These are phyloP conservation scores for Jaapia argillacea DNA, from an alignment of 768 basidiomycete species.

Conservation along the genomic window DNA sequence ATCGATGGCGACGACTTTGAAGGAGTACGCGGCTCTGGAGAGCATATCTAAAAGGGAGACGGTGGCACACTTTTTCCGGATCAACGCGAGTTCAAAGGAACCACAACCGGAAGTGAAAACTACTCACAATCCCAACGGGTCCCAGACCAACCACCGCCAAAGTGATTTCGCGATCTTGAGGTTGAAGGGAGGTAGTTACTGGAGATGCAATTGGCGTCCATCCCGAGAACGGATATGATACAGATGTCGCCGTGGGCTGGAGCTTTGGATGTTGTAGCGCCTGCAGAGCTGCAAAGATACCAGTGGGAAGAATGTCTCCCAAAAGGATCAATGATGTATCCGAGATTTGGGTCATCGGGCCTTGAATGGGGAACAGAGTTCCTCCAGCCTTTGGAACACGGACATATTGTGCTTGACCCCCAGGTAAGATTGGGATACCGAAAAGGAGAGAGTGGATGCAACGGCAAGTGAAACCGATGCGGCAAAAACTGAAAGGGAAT, in stretches of 20 bases:
- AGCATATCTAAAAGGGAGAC: constrained; percentile 58
- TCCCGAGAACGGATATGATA: constrained; percentile 40
- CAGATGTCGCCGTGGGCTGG: constrained; percentile 45
- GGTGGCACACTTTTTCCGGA: constrained; percentile 34
- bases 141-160: constrained; percentile 68
- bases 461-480: constrained; percentile 62
- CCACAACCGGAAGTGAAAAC: no score
- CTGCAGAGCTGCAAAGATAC: constrained; percentile 67
- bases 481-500: constrained; percentile 43
- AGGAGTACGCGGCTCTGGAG: constrained; percentile 31
- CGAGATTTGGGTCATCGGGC: constrained; percentile 24
- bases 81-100: neutral
- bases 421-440: constrained; percentile 55
- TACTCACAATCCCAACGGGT: constrained; percentile 59
- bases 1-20: constrained; percentile 57
- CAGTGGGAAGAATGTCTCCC: constrained; percentile 75
- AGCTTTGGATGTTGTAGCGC: constrained; percentile 66
- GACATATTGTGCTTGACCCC: constrained; percentile 74
- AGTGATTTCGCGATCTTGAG: constrained; percentile 42
- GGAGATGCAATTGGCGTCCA: neutral
- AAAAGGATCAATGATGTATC: constrained; percentile 64
- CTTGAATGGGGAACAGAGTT: constrained; percentile 54
- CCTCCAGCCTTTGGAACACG: constrained; percentile 76
- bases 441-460: constrained; percentile 54
- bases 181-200: constrained; percentile 15